These are phyloP conservation scores for Gossypium schwendimanii DNA, from an alignment of 441 rosid species.

Conservation along the genomic window DNA sequence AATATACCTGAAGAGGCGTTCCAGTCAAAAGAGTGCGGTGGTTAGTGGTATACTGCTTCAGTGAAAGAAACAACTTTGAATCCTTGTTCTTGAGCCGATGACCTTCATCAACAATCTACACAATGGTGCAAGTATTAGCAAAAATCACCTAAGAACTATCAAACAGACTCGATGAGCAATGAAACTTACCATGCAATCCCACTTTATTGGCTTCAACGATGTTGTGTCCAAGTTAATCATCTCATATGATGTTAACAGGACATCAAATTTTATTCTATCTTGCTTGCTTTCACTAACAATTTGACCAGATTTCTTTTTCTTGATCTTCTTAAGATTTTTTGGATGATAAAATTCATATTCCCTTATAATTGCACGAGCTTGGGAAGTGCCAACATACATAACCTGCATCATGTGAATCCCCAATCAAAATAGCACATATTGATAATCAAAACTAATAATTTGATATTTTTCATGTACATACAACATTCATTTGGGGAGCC, in stretches of 20 bases:
- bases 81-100: conserved; percentile 99
- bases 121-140: conserved; percentile 20
- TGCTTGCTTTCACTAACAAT: conserved; percentile 74
- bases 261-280: conserved; percentile 94
- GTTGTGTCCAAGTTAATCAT: conserved; percentile 86
- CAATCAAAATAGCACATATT: conserved; percentile 6
- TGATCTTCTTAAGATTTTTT: conserved; percentile 57
- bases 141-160: conserved; percentile 13
- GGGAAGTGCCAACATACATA: conserved; percentile 90
- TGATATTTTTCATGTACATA: conserved; percentile 32
- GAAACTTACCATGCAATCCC: conserved; percentile 93
- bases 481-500: conserved; percentile 99
- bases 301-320: conserved; percentile 89
- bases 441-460: conserved; percentile 9
- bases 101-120: conserved; percentile 99
- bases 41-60: conserved; percentile 79
- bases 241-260: conserved; percentile 96
- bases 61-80: conserved; percentile 66
- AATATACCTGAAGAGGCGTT: conserved; percentile 95
- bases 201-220: conserved; percentile 82
- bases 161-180: conserved; percentile 14
- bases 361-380: conserved; percentile 82
- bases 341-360: conserved; percentile 90
- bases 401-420: conserved; percentile 42
- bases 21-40: conserved; percentile 98